Evolutionary conservation across 768 basidiomycete species (phyloP).

Genomic region (Strobilomyces dryophilus): DNA sequence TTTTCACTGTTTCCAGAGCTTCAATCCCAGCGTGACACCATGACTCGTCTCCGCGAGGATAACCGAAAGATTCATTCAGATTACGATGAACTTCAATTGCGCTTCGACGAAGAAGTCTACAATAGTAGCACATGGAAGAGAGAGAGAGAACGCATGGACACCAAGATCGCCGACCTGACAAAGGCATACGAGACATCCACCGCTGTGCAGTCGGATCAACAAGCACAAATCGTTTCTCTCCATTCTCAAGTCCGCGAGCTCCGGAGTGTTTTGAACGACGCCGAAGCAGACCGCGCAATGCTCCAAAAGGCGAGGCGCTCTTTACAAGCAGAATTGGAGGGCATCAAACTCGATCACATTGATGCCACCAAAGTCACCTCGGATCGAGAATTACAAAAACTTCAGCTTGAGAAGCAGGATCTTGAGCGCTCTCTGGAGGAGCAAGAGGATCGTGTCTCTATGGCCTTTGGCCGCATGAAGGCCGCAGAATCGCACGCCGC

Average conservation of each 20-base stretch:
- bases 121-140: conserved; percentile 80
- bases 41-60: conserved; percentile 76
- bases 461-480: conserved; percentile 74
- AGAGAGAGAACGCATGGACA: conserved; percentile 83
- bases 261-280: conserved; percentile 76
- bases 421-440: conserved; percentile 75
- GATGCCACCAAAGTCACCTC: conserved; percentile 67
- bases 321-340: conserved; percentile 75
- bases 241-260: conserved; percentile 86
- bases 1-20: conserved; percentile 46
- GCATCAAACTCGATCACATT: conserved; percentile 71
- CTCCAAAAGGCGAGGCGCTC: conserved; percentile 80
- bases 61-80: conserved; percentile 75
- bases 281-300: conserved; percentile 74
- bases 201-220: conserved; percentile 73
- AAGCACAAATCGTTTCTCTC: conserved; percentile 76
- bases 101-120: conserved; percentile 74
- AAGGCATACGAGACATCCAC: conserved; percentile 73
- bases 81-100: conserved; percentile 68
- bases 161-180: conserved; percentile 71
- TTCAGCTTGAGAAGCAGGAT: conserved; percentile 80
- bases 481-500: conserved; percentile 74
- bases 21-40: conserved; percentile 70
- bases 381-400: conserved; percentile 69
- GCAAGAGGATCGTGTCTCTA: conserved; percentile 66